These are phyloP conservation scores for Cicer cuneatum DNA, from an alignment of 306 rosid species.

Conservation along the genomic window DNA sequence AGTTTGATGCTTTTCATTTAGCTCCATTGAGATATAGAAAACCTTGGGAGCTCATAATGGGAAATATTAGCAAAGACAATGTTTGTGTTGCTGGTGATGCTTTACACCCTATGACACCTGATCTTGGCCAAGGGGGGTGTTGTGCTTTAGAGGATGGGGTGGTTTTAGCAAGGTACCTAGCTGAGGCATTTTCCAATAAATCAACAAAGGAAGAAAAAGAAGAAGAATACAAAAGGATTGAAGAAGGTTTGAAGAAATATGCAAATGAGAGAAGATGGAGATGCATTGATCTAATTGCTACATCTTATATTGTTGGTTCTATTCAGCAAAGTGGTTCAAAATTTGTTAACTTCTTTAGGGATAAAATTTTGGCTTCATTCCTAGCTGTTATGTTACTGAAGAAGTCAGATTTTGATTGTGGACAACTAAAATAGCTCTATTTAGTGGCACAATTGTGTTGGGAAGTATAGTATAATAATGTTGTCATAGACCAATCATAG, in stretches of 20 bases:
- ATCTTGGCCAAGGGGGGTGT: constrained; percentile 71
- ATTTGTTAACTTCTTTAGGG: constrained; percentile 53
- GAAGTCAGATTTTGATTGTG: constrained; percentile 66
- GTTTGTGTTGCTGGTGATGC: constrained; percentile 80
- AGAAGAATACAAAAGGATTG: constrained; percentile 53
- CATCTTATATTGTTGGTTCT: constrained; percentile 57
- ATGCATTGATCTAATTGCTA: constrained; percentile 56
- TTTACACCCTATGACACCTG: constrained; percentile 74
- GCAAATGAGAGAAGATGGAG: constrained; percentile 73
- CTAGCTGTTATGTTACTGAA: constrained; percentile 36
- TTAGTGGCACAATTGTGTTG: constrained; percentile 5
- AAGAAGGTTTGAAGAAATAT: constrained; percentile 64
- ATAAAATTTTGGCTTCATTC: constrained; percentile 49
- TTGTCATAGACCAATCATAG: neutral
- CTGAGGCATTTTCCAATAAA: constrained; percentile 51
- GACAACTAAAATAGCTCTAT: constrained; percentile 48
- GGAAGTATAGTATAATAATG: neutral
- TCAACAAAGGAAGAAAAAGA: constrained; percentile 19
- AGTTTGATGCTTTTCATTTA: constrained; percentile 38
- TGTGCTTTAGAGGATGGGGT: constrained; percentile 69
- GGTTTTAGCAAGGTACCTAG: constrained; percentile 68
- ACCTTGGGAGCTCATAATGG: constrained; percentile 73
- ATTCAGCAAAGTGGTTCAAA: constrained; percentile 50
- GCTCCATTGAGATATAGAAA: constrained; percentile 56
- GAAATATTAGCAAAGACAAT: constrained; percentile 66